Conservation (phyloP, 208 protist genomes). For the Endotrypanum monterogeii region DNA sequence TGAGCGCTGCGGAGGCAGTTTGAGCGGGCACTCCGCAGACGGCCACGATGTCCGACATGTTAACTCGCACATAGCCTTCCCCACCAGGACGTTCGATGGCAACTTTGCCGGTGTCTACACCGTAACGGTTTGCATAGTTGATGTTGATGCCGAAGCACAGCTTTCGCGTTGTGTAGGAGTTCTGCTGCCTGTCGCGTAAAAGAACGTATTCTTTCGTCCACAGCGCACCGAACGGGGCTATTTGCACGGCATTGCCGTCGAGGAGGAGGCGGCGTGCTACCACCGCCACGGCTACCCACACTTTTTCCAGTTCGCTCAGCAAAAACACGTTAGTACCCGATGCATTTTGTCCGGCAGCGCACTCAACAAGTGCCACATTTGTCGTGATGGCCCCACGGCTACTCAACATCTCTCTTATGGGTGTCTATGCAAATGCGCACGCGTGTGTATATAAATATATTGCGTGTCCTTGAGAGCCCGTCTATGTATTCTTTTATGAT, state of each 20-base stretch:
- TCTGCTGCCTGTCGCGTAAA: conserved; percentile 36
- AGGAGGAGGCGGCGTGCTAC: conserved; percentile 63
- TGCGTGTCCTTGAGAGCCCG: neutral
- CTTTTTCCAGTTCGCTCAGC: conserved; percentile 81
- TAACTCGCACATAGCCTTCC: conserved; percentile 31
- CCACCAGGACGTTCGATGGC: conserved; percentile 27
- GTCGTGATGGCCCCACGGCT: conserved; percentile 75
- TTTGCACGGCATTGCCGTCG: conserved; percentile 55
- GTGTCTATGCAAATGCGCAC: neutral
- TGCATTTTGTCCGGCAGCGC: conserved; percentile 65
- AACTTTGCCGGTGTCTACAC: conserved; percentile 41
- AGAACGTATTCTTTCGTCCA: conserved; percentile 57
- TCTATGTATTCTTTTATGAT: conserved; percentile 7
- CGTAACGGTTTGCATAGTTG: conserved; percentile 55
- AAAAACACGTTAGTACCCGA: conserved; percentile 69
- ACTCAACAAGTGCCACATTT: conserved; percentile 82
- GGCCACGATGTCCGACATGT: conserved; percentile 67
- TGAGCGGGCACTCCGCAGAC: conserved; percentile 70
- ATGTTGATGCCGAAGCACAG: conserved; percentile 52
- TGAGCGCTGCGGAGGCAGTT: conserved; percentile 60
- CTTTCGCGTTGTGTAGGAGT: conserved; percentile 38
- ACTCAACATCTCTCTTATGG: conserved; percentile 55
- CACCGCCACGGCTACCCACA: conserved; percentile 72
- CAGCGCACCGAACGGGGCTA: conserved; percentile 68
- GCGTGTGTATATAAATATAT: conserved; percentile 3